A percentile compares a stretch with the other conserved stretches of the same genome.
Conservation (phyloP, 78 protist species). For the Thecamonas trahens region DNA sequence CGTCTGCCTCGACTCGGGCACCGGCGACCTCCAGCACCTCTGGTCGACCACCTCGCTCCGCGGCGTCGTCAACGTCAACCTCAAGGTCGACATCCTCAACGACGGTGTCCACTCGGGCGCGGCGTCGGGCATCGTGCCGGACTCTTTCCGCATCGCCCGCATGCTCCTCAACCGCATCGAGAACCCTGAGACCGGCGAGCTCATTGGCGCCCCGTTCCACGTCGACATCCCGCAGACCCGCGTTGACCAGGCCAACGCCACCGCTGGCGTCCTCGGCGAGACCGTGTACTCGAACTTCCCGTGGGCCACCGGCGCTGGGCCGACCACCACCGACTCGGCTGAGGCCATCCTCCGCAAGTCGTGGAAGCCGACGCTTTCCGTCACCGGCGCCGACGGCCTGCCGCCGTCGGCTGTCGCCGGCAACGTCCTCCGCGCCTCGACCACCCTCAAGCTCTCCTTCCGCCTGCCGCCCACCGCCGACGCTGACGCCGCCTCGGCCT, state of each 20-base stretch:
- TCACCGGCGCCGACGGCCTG: constrained; percentile 71
- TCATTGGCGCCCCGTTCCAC: constrained; percentile 26
- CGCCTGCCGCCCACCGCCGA: constrained; percentile 74
- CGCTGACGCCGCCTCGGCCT: constrained; percentile 15
- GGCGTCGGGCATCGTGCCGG: constrained; percentile 77
- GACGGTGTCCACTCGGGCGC: constrained; percentile 73
- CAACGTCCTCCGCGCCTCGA: constrained; percentile 68
- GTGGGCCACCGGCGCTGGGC: constrained; percentile 25
- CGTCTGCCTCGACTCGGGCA: constrained; percentile 79
- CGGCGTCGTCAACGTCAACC: constrained; percentile 58
- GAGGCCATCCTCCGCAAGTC: constrained; percentile 45
- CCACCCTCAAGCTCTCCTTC: constrained; percentile 50
- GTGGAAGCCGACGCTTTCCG: constrained; percentile 70
- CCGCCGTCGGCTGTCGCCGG: constrained; percentile 59
- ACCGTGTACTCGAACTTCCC: constrained; percentile 37
- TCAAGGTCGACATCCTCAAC: constrained; percentile 44
- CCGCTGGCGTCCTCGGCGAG: constrained; percentile 51
- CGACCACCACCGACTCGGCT: constrained; percentile 29
- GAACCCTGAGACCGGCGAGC: constrained; percentile 65
- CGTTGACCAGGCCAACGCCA: constrained; percentile 35
- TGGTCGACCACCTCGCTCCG: constrained; percentile 60
- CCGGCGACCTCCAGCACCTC: constrained; percentile 67
- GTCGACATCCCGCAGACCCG: constrained; percentile 63
- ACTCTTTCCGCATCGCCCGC: constrained; percentile 64
- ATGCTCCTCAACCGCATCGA: constrained; percentile 57